phyloP scores from a whole-genome alignment of 164 flowering plant species.

The Chimonanthus salicifolius region DNA sequence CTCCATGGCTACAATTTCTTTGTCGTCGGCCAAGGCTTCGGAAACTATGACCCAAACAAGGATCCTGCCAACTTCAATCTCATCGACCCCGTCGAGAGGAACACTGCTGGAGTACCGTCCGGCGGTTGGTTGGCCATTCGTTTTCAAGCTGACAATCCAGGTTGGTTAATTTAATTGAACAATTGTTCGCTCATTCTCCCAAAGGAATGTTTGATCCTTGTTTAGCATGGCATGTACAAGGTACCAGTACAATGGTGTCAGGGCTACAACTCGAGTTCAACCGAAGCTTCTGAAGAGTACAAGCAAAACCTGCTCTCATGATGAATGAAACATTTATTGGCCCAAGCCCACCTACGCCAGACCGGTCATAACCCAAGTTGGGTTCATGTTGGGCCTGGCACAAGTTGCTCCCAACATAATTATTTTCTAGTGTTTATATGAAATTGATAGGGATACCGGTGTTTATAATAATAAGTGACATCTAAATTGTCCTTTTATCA shows the following conservation, averaged over 20 bases:
- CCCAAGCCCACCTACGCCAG: neutral
- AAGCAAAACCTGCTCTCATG: neutral
- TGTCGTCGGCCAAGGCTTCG: constrained; percentile 46
- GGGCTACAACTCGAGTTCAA: neutral
- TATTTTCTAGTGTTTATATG: no score
- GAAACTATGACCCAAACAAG: constrained; percentile 39
- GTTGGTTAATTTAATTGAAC: constrained; percentile 11
- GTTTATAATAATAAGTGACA: no score
- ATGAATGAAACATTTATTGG: neutral
- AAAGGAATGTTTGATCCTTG: neutral
- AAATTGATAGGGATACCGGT: no score
- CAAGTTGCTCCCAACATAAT: no score
- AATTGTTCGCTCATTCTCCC: neutral
- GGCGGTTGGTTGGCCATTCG: constrained; percentile 64
- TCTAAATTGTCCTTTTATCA: neutral
- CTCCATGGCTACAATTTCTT: constrained; percentile 59
- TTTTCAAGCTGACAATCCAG: constrained; percentile 57
- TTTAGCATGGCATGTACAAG: neutral
- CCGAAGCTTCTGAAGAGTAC: no score
- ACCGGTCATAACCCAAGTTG: no score
- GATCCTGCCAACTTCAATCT: constrained; percentile 46
- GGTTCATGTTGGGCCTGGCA: no score
- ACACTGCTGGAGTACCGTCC: constrained; percentile 47
- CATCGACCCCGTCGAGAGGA: constrained; percentile 51
- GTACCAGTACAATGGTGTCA: neutral